Conservation (phyloP, 805 yeast genomes). For the Cyberlindnera mrakii region DNA sequence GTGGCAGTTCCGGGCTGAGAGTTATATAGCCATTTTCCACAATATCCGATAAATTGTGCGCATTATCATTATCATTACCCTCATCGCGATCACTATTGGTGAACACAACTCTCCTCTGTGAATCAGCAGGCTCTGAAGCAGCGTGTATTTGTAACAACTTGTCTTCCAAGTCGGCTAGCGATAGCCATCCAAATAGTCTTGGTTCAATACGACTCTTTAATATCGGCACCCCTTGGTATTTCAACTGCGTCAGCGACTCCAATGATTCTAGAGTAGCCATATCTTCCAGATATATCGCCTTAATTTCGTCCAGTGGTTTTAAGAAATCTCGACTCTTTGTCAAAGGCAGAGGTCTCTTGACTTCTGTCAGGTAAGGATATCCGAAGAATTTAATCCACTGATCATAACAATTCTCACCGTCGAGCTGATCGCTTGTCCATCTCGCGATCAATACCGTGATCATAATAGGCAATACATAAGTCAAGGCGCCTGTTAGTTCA, state of each 20-base stretch:
- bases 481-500: constrained; percentile 81
- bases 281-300: constrained; percentile 28
- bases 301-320: constrained; percentile 25
- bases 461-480: constrained; percentile 83
- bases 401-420: constrained; percentile 61
- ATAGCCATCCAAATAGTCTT: constrained; percentile 37
- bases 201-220: constrained; percentile 30
- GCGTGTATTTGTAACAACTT: constrained; percentile 18
- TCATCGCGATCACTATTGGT: too few species aligned
- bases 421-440: constrained; percentile 60
- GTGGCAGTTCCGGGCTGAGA: constrained; percentile 13
- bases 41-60: constrained; percentile 3
- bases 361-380: constrained; percentile 38
- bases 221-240: constrained; percentile 39
- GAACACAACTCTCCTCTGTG: neutral
- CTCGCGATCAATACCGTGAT: constrained; percentile 71
- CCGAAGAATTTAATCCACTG: constrained; percentile 38
- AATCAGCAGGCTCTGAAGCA: neutral
- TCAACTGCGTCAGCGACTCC: constrained; percentile 11
- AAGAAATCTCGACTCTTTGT: constrained; percentile 29
- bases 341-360: constrained; percentile 35
- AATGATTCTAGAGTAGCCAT: constrained; percentile 23
- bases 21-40: constrained; percentile 17
- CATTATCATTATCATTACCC: neutral
- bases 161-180: constrained; percentile 29